Evolutionary conservation across 257 asterid genomes (phyloP).

Genomic region (Solanum neorickii): DNA sequence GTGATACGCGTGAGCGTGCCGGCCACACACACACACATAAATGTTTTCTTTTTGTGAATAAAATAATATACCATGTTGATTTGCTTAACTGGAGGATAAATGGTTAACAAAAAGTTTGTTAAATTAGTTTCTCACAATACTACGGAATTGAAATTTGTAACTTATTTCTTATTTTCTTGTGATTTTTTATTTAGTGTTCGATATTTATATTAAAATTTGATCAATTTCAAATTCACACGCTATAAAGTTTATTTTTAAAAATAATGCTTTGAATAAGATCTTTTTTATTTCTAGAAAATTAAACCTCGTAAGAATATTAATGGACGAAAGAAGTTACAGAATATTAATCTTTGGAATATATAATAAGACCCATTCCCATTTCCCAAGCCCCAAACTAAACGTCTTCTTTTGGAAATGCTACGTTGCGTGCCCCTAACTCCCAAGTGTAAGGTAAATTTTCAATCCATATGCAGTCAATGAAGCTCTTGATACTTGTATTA

Average conservation of each 20-base stretch:
- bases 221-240: too few species aligned
- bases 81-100: background rate
- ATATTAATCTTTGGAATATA: background rate
- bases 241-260: too few species aligned
- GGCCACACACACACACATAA: background rate
- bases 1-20: too few species aligned
- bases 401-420: background rate
- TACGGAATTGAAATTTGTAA: background rate
- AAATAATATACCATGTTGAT: background rate
- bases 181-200: fast-evolving
- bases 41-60: background rate
- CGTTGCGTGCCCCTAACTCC: background rate
- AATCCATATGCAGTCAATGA: background rate
- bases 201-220: too few species aligned
- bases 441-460: background rate
- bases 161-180: background rate
- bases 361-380: background rate
- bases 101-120: background rate
- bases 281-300: fast-evolving
- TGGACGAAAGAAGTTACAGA: background rate
- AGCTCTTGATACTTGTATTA: background rate
- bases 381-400: background rate
- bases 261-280: background rate
- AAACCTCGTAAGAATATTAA: background rate
- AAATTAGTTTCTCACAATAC: background rate